Evolutionary conservation across 2,329 filamentous ascomycete genomes (phyloP).

Genomic region (Trichoderma sp.): DNA sequence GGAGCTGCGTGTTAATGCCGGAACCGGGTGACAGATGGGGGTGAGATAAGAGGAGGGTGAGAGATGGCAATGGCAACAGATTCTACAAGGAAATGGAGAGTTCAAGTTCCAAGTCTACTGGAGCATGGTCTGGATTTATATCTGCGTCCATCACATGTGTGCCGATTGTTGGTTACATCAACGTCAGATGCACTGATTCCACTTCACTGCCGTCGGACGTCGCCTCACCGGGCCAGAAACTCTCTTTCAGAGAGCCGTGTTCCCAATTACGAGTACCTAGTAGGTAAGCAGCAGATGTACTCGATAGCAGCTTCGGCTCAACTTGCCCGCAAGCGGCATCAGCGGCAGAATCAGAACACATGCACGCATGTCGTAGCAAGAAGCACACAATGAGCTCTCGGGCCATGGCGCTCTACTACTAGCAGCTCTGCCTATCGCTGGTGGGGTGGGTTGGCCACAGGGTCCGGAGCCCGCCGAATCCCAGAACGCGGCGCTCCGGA

Average conservation of each 20-base stretch:
- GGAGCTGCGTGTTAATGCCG: too few relatives aligned
- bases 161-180: not conserved
- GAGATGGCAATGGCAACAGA: too few relatives aligned
- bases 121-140: too few relatives aligned
- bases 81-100: too few relatives aligned
- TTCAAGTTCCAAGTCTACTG: too few relatives aligned
- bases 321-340: constrained; percentile 21
- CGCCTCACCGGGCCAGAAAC: constrained; percentile 7
- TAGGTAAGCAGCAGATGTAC: not conserved
- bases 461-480: constrained; percentile 38
- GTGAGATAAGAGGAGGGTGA: too few relatives aligned
- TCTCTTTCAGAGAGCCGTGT: too few relatives aligned
- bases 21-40: too few relatives aligned
- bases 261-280: not conserved
- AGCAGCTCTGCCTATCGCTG: not conserved
- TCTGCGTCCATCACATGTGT: too few relatives aligned
- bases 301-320: not conserved
- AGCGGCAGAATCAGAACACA: constrained; percentile 10
- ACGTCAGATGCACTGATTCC: constrained; percentile 3
- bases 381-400: not conserved
- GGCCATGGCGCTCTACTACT: too few relatives aligned
- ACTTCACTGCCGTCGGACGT: constrained; percentile 16
- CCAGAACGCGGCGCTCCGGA: constrained; percentile 32
- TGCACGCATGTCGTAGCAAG: not conserved
- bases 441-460: constrained; percentile 11